Evolutionary conservation across 1,284 basidiomycete genomes (phyloP).

Genomic region (Meira nashicola): DNA sequence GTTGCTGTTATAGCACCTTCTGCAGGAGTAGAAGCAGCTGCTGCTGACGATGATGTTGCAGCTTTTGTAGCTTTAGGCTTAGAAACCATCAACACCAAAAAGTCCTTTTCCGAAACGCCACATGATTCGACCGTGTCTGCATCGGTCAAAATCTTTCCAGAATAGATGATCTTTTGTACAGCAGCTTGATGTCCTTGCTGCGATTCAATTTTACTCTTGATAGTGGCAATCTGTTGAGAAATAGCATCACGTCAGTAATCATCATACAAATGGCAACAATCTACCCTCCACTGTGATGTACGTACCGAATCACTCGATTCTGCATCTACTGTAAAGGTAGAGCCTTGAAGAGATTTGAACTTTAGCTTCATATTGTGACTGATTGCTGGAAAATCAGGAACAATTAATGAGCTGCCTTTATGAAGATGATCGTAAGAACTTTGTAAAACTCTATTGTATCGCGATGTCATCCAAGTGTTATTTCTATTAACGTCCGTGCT

Average conservation of each 20-base stretch:
- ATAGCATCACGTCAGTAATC: not conserved
- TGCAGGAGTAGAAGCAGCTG: slow-evolving; percentile 45
- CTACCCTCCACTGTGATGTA: not conserved
- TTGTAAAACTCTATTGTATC: too few species aligned
- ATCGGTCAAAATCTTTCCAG: slow-evolving; percentile 88
- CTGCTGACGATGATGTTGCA: slow-evolving; percentile 23
- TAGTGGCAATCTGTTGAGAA: slow-evolving; percentile 58
- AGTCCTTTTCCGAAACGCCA: slow-evolving; percentile 97
- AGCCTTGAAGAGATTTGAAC: slow-evolving; percentile 49
- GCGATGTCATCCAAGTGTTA: too few species aligned
- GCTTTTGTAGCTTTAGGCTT: slow-evolving; percentile 57
- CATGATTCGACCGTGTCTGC: slow-evolving; percentile 81
- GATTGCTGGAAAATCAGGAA: not conserved
- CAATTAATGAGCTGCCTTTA: too few species aligned
- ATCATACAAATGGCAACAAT: not conserved
- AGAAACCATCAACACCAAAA: slow-evolving; percentile 95
- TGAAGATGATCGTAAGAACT: too few species aligned
- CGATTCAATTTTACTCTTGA: slow-evolving; percentile 81
- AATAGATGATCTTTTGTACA: slow-evolving; percentile 90
- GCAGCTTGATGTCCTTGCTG: slow-evolving; percentile 70
- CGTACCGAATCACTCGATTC: slow-evolving; percentile 42
- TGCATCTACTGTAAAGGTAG: slow-evolving; percentile 50
- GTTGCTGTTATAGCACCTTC: slow-evolving; percentile 20
- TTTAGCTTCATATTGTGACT: slow-evolving; percentile 43
- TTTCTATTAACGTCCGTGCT: too few species aligned